Conservation (phyloP, 2,329 filamentous ascomycete species). For the Neocucurbitaria cava region DNA sequence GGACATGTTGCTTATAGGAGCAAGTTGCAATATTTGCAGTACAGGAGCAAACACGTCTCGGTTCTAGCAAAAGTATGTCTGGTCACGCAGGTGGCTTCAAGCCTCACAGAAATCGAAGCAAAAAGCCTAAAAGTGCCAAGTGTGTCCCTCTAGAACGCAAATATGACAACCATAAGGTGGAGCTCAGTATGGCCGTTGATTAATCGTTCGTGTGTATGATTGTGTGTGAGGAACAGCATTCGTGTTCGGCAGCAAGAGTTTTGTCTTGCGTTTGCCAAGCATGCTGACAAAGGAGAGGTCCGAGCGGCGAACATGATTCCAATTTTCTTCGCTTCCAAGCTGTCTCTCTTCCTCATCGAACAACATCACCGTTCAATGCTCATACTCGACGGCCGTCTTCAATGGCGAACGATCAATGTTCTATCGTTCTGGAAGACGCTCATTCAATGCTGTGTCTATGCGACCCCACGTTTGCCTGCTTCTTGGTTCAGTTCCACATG, state of each 20-base stretch:
- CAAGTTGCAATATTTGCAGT: not conserved
- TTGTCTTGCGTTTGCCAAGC: constrained; percentile 25
- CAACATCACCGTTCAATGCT: constrained; percentile 12
- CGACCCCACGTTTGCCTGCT: constrained; percentile 59
- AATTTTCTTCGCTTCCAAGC: constrained; percentile 16
- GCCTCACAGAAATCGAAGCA: constrained; percentile 39
- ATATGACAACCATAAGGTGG: constrained; percentile 55
- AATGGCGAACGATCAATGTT: constrained; percentile 21
- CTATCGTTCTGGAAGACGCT: constrained; percentile 19
- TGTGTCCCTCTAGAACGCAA: constrained; percentile 50
- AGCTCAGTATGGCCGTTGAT: constrained; percentile 52
- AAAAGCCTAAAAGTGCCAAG: constrained; percentile 48
- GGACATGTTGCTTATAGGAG: no score
- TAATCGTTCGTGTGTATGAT: constrained; percentile 53
- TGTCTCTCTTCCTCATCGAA: constrained; percentile 1
- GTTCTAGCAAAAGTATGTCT: constrained; percentile 27
- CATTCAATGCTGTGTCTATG: constrained; percentile 11
- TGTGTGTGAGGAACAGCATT: constrained; percentile 46
- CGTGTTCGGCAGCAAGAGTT: constrained; percentile 21
- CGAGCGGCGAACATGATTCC: constrained; percentile 9
- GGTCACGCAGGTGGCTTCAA: constrained; percentile 50
- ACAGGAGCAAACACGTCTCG: not conserved
- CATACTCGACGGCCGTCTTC: constrained; percentile 1
- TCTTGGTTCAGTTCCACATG: constrained; percentile 54
- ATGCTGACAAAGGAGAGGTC: constrained; percentile 17